These are phyloP conservation scores for Phytophthora pinifolia DNA, from an alignment of 352 stramenopile genomes.

Conservation along the genomic window DNA sequence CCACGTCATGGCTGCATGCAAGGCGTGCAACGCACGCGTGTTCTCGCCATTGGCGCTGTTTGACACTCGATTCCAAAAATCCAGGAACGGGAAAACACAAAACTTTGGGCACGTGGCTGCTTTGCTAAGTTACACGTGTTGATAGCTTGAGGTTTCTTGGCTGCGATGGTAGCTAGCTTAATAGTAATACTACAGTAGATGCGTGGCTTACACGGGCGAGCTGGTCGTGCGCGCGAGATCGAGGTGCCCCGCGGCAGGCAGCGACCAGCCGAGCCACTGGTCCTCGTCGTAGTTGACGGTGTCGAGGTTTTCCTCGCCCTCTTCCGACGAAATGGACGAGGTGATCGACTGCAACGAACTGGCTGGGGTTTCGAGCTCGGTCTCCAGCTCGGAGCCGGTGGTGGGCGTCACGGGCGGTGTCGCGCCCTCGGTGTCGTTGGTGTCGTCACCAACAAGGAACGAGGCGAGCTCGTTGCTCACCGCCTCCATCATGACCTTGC, in stretches of 20 bases:
- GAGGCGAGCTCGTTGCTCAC: constrained; percentile 33
- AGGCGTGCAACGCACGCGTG: background rate
- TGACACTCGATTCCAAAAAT: constrained; percentile 22
- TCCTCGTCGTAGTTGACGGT: constrained; percentile 22
- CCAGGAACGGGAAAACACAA: constrained; percentile 5
- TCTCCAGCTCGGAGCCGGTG: constrained; percentile 26
- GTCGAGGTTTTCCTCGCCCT: constrained; percentile 23
- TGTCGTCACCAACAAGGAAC: constrained; percentile 32
- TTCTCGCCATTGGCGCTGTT: background rate
- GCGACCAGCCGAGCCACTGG: constrained; percentile 25
- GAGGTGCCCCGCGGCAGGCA: constrained; percentile 24
- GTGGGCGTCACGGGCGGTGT: constrained; percentile 30
- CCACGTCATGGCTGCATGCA: constrained; percentile 2
- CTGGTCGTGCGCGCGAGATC: constrained; percentile 24
- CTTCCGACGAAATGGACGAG: constrained; percentile 33
- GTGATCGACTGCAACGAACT: constrained; percentile 25
- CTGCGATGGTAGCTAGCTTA: constrained; percentile 5
- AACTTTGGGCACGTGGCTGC: background rate
- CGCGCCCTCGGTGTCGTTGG: constrained; percentile 5
- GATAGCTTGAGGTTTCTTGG: constrained; percentile 3
- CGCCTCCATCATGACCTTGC: constrained; percentile 33
- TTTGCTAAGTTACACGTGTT: constrained; percentile 25
- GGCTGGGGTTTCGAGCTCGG: constrained; percentile 25
- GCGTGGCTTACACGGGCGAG: constrained; percentile 20
- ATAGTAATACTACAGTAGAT: constrained; percentile 19